Conservation (phyloP, 345 rosid genomes). For the Citrus medica region DNA sequence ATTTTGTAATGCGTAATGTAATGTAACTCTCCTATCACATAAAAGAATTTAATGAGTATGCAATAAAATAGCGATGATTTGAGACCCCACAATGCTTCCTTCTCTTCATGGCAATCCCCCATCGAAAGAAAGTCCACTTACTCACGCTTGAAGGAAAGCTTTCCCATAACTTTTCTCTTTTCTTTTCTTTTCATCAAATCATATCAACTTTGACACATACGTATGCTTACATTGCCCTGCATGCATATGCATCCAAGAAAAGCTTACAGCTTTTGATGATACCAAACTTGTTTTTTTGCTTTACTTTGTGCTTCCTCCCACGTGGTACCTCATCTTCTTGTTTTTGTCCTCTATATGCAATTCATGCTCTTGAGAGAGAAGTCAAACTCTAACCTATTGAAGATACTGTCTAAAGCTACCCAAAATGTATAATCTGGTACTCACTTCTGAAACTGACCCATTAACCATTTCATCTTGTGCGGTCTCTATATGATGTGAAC, state of each 20-base stretch:
- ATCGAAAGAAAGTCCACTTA: constrained; percentile 44
- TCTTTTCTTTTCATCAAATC: background rate
- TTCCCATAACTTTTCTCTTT: background rate
- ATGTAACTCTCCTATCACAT: background rate
- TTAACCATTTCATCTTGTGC: constrained; percentile 21
- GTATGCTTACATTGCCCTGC: no score
- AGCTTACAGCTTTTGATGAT: constrained; percentile 21
- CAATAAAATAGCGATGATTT: constrained; percentile 7
- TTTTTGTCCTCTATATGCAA: background rate
- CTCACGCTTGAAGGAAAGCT: constrained; percentile 29
- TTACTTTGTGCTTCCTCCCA: constrained; percentile 18
- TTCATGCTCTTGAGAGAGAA: constrained; percentile 22
- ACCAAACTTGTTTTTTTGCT: constrained; percentile 22
- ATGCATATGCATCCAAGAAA: background rate
- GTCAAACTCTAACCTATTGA: constrained; percentile 38
- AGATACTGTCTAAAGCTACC: constrained; percentile 32
- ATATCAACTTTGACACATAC: no score
- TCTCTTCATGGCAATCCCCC: constrained; percentile 53
- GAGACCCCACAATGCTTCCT: constrained; percentile 39
- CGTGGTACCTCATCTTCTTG: constrained; percentile 21
- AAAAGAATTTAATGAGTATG: background rate
- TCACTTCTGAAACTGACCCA: constrained; percentile 25
- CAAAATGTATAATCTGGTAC: constrained; percentile 3
- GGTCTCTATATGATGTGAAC: background rate
- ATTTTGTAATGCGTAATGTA: background rate